Percentiles rank a stretch among this genome's conserved stretches.
Evolutionary conservation across 495 filamentous ascomycete species (phyloP).

Genomic region (Bacidia rubella): DNA sequence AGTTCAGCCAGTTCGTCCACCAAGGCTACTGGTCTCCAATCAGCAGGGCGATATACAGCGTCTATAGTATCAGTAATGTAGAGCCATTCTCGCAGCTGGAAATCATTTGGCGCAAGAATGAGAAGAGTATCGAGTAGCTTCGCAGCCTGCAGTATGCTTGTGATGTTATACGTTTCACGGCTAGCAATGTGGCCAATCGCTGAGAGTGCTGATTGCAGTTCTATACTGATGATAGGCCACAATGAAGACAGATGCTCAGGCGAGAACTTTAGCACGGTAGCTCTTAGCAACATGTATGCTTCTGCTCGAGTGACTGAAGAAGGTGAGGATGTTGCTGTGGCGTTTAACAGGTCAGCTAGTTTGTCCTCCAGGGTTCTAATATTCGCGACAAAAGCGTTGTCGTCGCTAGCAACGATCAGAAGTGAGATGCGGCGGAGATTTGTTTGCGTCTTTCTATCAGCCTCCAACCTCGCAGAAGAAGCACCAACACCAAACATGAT

Average conservation of each 20-base stretch:
- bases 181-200: constrained; percentile 58
- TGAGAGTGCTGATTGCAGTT: constrained; percentile 70
- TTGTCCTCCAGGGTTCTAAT: constrained; percentile 65
- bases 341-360: constrained; percentile 68
- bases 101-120: constrained; percentile 81
- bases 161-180: constrained; percentile 63
- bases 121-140: constrained; percentile 82
- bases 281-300: constrained; percentile 76
- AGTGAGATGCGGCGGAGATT: constrained; percentile 74
- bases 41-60: constrained; percentile 73
- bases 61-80: constrained; percentile 96
- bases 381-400: constrained; percentile 68
- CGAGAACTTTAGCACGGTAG: constrained; percentile 61
- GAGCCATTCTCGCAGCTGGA: constrained; percentile 90
- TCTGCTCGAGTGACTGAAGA: constrained; percentile 82
- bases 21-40: constrained; percentile 59
- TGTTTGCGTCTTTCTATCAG: constrained; percentile 83
- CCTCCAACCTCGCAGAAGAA: constrained; percentile 82
- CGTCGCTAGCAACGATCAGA: constrained; percentile 56
- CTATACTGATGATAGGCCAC: constrained; percentile 82
- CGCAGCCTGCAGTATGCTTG: constrained; percentile 71
- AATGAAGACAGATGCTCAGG: constrained; percentile 64
- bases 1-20: constrained; percentile 78
- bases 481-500: constrained; percentile 97
- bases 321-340: constrained; percentile 81